Conservation (phyloP, 2,329 filamentous ascomycete species). For the Trichoderma pleuroti region DNA sequence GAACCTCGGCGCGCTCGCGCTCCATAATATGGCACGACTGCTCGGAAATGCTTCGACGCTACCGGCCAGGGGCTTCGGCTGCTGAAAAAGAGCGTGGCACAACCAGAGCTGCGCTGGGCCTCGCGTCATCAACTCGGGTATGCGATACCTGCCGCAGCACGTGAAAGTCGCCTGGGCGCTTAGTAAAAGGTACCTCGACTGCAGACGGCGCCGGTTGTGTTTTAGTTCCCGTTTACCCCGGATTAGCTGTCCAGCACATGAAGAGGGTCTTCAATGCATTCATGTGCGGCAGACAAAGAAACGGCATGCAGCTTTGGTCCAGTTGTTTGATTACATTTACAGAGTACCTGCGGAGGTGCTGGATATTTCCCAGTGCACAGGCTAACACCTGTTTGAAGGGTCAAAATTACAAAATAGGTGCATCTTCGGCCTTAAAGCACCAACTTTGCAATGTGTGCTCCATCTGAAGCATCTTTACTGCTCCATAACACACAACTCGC, state of each 20-base stretch:
- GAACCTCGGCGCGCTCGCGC: slow-evolving; percentile 21
- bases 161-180: background rate
- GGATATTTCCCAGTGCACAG: background rate
- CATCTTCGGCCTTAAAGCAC: background rate
- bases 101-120: background rate
- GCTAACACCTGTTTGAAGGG: background rate
- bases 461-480: background rate
- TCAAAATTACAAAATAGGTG: background rate
- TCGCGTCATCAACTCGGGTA: slow-evolving; percentile 8
- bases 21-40: no score
- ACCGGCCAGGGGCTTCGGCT: slow-evolving; percentile 17
- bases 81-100: slow-evolving; percentile 9
- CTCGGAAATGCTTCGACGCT: slow-evolving; percentile 12
- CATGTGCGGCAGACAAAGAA: background rate
- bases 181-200: slow-evolving; percentile 3
- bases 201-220: background rate
- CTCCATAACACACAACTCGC: background rate
- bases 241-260: background rate
- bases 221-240: slow-evolving; percentile 5
- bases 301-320: background rate
- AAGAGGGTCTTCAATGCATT: background rate
- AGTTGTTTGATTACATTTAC: background rate
- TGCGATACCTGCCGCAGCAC: slow-evolving; percentile 16
- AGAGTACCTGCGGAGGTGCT: background rate
- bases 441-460: background rate